Evolutionary conservation across 139 green algal genomes (phyloP), one percentile per base, ranked within the genome.

Genomic region (Chlamydomonas asymmetrica): DNA sequence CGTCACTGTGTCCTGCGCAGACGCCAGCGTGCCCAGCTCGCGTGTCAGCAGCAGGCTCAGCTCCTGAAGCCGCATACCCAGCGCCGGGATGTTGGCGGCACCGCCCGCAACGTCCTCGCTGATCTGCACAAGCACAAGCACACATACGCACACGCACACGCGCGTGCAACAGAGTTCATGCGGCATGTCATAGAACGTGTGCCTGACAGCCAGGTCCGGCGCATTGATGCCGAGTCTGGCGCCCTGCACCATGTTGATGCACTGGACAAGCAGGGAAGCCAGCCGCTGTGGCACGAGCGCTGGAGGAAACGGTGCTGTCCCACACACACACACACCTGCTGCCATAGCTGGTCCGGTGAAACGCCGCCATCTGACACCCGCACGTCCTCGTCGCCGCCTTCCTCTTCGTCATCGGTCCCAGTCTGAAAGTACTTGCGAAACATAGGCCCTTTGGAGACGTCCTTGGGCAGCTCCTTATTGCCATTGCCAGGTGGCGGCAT

Each of bases 381-480:
- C 45, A 48, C 76, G 25, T 84, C 73, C 50, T 62, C 27, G 31
- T 77, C 71, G 13, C 57, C 60, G 2, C 35, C 54, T 2, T 72
- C 52, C 3, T 88, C 80, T 1, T 85, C 79, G 40, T 80, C 81
- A 31, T 80, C 82, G 54, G 83, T 68, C 22, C 56, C 71, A 2
- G 56, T 81, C 77, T 90, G 81, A 72, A 92, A 92, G 63, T 88
- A 92, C 50, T 91, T 83, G 7, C 69, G 71, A 25, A 79, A 73
- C 71, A 79, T 78, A 16, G 61, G 71, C 54, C 78, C 77, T 52
- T 78, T 74, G 9, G 22, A 29, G 31, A 22, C 59, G 61, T 66
- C 80, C 71, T 83, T 78, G 25, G 78, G 78, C 20, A 85, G n/a
- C 0, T 74, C 60, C 32, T 79, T 69, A 18, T 57, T 56, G 32